Base-by-base conservation (phyloP, 352 stramenopile species). In the Pythium brachiatum region DNA sequence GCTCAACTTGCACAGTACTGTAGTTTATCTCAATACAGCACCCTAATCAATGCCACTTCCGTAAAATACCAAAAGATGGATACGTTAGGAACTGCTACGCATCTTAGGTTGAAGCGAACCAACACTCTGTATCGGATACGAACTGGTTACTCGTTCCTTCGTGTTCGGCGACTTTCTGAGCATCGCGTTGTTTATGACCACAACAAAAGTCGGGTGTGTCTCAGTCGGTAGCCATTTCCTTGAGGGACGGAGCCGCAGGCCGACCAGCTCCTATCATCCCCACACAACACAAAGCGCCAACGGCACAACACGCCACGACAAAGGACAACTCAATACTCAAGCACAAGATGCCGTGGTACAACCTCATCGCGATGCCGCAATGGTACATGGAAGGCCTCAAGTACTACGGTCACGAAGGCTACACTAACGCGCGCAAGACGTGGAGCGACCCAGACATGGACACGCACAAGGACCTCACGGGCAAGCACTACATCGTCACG, bases 401-500 rank as follows among this genome's bases (percentile, higher is more conserved):
- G 46, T 64, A 73, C 56, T 82, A 76, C 46, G 72, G 74, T 41
- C 57, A 72, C 52, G 55, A 60, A 38, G 71, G 74, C 23, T 82
- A 74, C 57, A 41, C 31, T 34, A 66, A 62, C 9, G 72, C 74
- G 38, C 63, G 60, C 20, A 66, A 70, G 64, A 57, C 43, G 34
- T 79, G 71, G 72, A 53, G 47, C 15, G 72, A 79, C 53, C 69
- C 74, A 6, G 65, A 78, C 55, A 74, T 81, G 70, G 48, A 47
- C 41, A 39, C 64, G 47, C 63, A 76, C 31, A 58, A 60, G 9
- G 73, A 84, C 41, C 68, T 84, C 44, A 68, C 66, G 25, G 50
- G 64, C 25, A 77, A 76, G 55, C 73, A 82, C 69, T 80, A 70
- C 59, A 64, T 82, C 7, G 74, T 85, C 50, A 85, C 76, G 5